phyloP scores from a whole-genome alignment of 805 yeast genomes.

The Saturnispora zaruensis region DNA sequence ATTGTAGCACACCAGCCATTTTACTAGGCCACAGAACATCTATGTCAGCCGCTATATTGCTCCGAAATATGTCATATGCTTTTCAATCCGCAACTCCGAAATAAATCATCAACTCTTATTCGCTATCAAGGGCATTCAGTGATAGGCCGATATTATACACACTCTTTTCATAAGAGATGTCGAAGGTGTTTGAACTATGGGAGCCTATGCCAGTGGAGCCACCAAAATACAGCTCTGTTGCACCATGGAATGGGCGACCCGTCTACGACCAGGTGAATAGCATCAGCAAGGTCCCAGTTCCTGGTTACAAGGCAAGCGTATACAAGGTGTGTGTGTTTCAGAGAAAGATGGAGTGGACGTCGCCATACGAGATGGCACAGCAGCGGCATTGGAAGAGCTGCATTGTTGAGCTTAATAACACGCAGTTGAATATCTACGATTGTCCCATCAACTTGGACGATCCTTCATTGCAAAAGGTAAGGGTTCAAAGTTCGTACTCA shows the following conservation, averaged over 20 bases:
- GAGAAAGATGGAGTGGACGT: constrained; percentile 65
- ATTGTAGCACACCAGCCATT: no score
- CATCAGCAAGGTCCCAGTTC: constrained; percentile 40
- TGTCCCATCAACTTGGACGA: constrained; percentile 13
- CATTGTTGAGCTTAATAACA: constrained; percentile 72
- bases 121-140: background rate
- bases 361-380: constrained; percentile 67
- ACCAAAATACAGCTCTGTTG: constrained; percentile 29
- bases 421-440: constrained; percentile 67
- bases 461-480: constrained; percentile 8
- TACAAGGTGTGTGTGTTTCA: constrained; percentile 47
- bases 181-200: constrained; percentile 1
- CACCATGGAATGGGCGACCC: constrained; percentile 31
- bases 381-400: constrained; percentile 62
- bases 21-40: no score
- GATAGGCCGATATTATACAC: background rate
- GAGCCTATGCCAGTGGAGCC: constrained; percentile 35
- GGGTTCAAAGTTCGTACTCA: constrained; percentile 12
- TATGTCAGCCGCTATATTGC: background rate
- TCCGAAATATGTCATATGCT: background rate
- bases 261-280: constrained; percentile 20
- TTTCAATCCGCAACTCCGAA: constrained; percentile 1
- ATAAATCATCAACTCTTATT: background rate
- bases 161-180: background rate
- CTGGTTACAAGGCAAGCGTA: constrained; percentile 59